These are phyloP conservation scores for Puccinia horiana DNA, from an alignment of 1,284 basidiomycete species.

Conservation along the genomic window DNA sequence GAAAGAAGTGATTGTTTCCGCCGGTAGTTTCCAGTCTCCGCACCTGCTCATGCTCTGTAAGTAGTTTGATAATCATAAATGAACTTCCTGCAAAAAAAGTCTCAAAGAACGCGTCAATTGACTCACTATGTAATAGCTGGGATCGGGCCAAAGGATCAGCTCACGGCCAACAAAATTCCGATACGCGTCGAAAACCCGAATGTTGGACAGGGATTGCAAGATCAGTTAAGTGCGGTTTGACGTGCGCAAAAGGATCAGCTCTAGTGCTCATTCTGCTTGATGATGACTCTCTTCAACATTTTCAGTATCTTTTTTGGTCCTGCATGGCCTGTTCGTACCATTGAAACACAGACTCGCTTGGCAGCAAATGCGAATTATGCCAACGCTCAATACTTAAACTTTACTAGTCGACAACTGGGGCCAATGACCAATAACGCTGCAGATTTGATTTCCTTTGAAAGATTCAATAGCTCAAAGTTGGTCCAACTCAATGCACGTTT, in stretches of 20 bases:
- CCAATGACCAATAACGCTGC: conserved; percentile 32
- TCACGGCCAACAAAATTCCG: conserved; percentile 26
- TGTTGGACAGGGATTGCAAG: conserved; percentile 36
- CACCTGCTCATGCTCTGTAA: conserved; percentile 54
- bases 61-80: background rate
- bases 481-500: background rate
- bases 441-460: conserved; percentile 38
- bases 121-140: conserved; percentile 9
- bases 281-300: background rate
- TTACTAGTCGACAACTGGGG: conserved; percentile 20
- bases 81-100: background rate
- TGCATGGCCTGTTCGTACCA: conserved; percentile 30
- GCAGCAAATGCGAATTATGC: background rate
- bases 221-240: conserved; percentile 23
- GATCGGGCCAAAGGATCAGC: conserved; percentile 35
- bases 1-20: conserved; percentile 56
- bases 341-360: conserved; percentile 19
- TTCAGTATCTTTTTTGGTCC: conserved; percentile 39
- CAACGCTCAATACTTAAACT: conserved; percentile 26
- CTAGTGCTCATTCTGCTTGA: background rate
- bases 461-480: background rate
- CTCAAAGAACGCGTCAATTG: background rate
- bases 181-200: conserved; percentile 32
- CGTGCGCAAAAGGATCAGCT: background rate
- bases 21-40: conserved; percentile 56